Base-by-base conservation (phyloP, 2,329 filamentous ascomycete species). In the Colletotrichum sansevieriae region DNA sequence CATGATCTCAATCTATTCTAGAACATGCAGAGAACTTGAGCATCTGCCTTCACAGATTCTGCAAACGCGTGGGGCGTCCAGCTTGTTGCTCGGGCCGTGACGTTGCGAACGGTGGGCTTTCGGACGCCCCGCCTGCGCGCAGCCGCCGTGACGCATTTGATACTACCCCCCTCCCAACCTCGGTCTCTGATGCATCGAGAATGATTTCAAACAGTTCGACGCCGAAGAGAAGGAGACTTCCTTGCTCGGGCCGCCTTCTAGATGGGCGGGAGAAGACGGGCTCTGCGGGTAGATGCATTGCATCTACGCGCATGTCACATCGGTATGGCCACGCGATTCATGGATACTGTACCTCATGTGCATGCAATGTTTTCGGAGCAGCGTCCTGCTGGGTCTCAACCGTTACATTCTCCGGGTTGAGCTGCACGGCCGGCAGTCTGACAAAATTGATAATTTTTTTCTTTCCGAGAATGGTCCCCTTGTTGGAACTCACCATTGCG, bases 241-340 rank as follows among this genome's bases (percentile, higher is more conserved):
- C 0, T n/a, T 3, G 65, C 55, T 55, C 47, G 60, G 55, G 25
- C 33, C 47, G 20, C 22, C 12, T 68, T 68, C 62, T 51, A 68
- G 65, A 68, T 25, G 62, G 22, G 29, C 65, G 65, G 41, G 51
- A 65, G 62, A 65, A 65, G 33, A 52, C 47, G 22, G 54, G 39
- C 22, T 37, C 47, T 39, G 15, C 25, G 49, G 7, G 60, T 60
- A 55, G 35, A 39, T 29, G 35, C 18, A 18, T 18, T 18, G 18
- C 18, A 18, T 18, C 18, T 18, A 18, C 18, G 18, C 56, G 25
- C n/a, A 37, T 43, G n/a, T 49, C 51, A 25, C 25, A 33, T 25
- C 15, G n/a, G 41, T 15, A 15, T 51, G 25, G 44, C 37, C 46
- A 54, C 37, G 47, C 59, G 59, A 62, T 20, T 54, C 47, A 35